Base-by-base conservation (phyloP, 2,329 filamentous ascomycete genomes). In the Talaromyces sp. region DNA sequence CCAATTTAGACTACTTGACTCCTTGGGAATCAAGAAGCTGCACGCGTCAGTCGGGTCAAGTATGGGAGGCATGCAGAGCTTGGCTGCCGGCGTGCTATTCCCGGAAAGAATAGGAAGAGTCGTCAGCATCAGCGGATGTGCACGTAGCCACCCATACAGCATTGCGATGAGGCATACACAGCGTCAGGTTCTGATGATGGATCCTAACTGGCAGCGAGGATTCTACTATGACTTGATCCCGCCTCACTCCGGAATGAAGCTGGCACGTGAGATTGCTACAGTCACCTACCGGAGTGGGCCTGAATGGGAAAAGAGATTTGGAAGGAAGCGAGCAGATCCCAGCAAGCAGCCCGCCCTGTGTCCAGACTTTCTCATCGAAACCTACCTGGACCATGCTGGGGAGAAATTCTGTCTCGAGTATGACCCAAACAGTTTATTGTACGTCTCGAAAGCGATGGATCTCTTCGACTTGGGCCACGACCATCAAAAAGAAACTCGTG, bases 91-190 rank as follows among this genome's bases (percentile, higher is more conserved):
- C 3, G 87, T 90, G 0, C 78, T 96, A 33, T 96, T 94, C 73
- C 90, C 92, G 0, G 85, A 90, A 44, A 85, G 94, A 36, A 89
- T 99, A 2, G 87, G 87, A 44, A 88, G 89, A 66, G 85, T 99
- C 65, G 91, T 92, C 42, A 94, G 88, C 70, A 95, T 98, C 71
- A 96, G 90, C 71, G 95, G 94, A 12, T 99, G 95, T 75, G 95
- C 94, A 0, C 84, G 95, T 65, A 96, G 90, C 68, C 95, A 99
- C 74, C 95, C 95, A 0, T 99, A 99, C 79, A 96, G 93, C 75
- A 96, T 99, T 73, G 95, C 95, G 36, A 97, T 99, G 94, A 88
- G 95, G 59, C 95, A 99, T 77, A 96, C 94, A 0, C 95, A 99
- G 77, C 88, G 95, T 31, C 95, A 98, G 79, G 95, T 97, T 0